Evolutionary conservation across 2,329 filamentous ascomycete genomes (phyloP), one percentile per base, ranked within the genome.

Genomic region (Ceratocystis variospora): DNA sequence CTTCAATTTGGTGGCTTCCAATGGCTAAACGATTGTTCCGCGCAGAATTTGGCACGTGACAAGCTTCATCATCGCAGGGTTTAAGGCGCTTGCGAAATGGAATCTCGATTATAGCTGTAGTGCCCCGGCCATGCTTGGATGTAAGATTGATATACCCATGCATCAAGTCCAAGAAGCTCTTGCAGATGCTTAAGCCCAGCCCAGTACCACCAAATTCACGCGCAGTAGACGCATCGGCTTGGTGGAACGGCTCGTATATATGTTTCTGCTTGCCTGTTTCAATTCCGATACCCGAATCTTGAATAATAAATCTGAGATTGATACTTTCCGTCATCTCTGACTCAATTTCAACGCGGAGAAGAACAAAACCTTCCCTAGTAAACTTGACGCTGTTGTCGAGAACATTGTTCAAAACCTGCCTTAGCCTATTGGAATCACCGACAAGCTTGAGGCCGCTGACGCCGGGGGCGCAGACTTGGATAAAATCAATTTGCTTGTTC

Each of bases 381-480:
- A 90, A 90, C 70, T 89, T 89, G 75, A 89, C 87, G 69, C 83
- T 86, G 73, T 90, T 90, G 1, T 87, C 90, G 22, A 92, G 77
- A 1, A 93, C 77, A 71, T 92, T 93, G 1, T 87, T 90, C 48
- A 93, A 81, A 68, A 96, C 92, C 71, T 96, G 91, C 61, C 91
- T 84, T 41, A 96, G 79, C 45, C 90, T 83, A 10, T 90, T 89
- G 7, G 90, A 90, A 71, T 96, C 91, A 15, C 92, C 91, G 71
- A 96, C 85, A 2, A 96, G 89, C 70, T 90, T 84, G 41, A 80
- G 79, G 62, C 83, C 81, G 5, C 19, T 55, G 6, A 88, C 82
- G 55, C 85, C 81, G 0, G 79, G 77, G 5, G 84, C 80, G 64
- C 90, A 83, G 59, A 87, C 82, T 33, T 81, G 84, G 48, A 82